Evolutionary conservation across 2,329 filamentous ascomycete species (phyloP).

Genomic region (Leptographium wingfieldii): DNA sequence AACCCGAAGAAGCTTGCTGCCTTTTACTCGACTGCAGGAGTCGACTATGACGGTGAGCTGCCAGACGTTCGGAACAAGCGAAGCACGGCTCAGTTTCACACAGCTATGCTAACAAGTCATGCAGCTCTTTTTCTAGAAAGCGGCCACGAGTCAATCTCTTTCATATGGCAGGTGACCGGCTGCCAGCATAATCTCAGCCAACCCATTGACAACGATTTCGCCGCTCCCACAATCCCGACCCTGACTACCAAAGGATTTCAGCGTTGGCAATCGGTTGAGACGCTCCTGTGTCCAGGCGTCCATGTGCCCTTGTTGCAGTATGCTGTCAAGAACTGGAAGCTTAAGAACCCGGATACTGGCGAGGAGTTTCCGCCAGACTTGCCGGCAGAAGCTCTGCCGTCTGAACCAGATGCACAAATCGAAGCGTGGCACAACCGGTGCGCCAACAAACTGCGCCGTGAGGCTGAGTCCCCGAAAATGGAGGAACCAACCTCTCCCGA

Average conservation of each 20-base stretch:
- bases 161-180: constrained; percentile 83
- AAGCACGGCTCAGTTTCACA: neutral
- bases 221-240: constrained; percentile 65
- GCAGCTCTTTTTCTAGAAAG: constrained; percentile 64
- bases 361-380: constrained; percentile 51
- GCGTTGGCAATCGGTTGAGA: constrained; percentile 85
- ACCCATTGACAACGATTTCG: constrained; percentile 60
- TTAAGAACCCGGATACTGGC: constrained; percentile 63
- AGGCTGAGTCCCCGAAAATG: constrained; percentile 31
- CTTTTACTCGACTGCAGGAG: constrained; percentile 64
- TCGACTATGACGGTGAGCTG: constrained; percentile 54
- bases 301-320: constrained; percentile 75
- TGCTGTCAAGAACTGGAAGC: constrained; percentile 63
- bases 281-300: constrained; percentile 75
- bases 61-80: neutral
- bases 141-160: constrained; percentile 63
- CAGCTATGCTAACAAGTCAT: neutral
- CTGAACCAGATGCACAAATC: constrained; percentile 63
- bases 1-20: constrained; percentile 60
- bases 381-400: constrained; percentile 53
- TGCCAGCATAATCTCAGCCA: constrained; percentile 84
- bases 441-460: constrained; percentile 53
- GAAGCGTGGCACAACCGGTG: constrained; percentile 76
- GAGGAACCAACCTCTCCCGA: constrained; percentile 17
- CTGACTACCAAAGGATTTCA: constrained; percentile 77